phyloP scores from a whole-genome alignment of 2,329 filamentous ascomycete genomes.

The Aspergillus pseudoglaucus region DNA sequence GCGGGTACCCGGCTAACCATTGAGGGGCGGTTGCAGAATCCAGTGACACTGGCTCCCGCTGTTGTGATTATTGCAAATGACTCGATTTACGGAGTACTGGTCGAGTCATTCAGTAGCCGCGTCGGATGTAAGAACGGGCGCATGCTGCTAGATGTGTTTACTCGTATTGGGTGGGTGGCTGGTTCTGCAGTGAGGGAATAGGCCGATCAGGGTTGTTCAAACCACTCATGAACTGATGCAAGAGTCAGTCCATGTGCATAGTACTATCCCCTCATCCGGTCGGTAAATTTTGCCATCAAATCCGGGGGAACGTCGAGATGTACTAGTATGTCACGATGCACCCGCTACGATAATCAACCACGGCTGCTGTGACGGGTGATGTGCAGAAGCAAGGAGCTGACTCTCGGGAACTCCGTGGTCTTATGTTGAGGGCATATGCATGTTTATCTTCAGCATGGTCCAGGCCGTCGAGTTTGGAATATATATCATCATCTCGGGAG shows the following conservation, averaged over 20 bases:
- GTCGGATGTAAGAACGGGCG: background rate
- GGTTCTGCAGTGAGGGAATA: background rate
- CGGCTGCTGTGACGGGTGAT: background rate
- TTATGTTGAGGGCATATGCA: background rate
- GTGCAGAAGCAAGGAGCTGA: background rate
- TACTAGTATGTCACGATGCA: background rate
- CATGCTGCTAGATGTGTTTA: background rate
- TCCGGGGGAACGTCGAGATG: background rate
- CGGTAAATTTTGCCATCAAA: background rate
- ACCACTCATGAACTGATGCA: background rate
- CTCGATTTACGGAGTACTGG: background rate
- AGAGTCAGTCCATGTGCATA: no score
- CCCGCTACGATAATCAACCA: background rate
- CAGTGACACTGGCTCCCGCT: background rate
- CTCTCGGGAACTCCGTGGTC: background rate
- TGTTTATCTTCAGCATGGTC: background rate
- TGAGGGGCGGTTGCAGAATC: background rate
- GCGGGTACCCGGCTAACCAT: background rate
- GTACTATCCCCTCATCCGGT: background rate
- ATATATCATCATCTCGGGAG: background rate
- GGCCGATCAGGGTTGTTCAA: background rate
- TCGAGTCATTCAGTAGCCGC: background rate
- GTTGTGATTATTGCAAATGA: background rate
- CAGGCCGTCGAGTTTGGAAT: background rate
- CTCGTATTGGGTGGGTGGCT: background rate